Evolutionary conservation across 305 asterid genomes (phyloP).

Genomic region (Solanum chacoense): DNA sequence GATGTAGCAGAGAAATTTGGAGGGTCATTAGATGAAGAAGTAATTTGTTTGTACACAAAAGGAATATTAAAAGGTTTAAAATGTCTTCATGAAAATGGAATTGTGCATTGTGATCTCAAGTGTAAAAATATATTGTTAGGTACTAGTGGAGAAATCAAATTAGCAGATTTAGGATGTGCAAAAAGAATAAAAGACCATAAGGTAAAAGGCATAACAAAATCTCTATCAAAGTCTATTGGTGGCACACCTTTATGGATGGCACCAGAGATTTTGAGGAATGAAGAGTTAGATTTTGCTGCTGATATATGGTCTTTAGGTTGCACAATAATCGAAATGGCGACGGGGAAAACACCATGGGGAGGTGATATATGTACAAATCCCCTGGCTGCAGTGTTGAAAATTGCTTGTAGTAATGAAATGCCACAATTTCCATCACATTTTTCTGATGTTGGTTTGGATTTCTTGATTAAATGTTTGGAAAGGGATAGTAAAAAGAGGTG

Average conservation of each 20-base stretch:
- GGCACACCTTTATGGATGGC: constrained; percentile 76
- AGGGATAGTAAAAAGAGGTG: constrained; percentile 37
- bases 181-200: neutral
- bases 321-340: constrained; percentile 54
- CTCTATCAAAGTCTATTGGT: constrained; percentile 10
- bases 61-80: constrained; percentile 35
- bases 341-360: constrained; percentile 46
- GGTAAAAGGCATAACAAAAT: neutral
- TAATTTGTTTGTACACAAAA: constrained; percentile 34
- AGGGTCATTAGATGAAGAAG: constrained; percentile 33
- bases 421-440: constrained; percentile 35
- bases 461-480: constrained; percentile 35
- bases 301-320: constrained; percentile 66
- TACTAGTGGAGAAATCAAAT: constrained; percentile 29
- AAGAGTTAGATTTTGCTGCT: constrained; percentile 18
- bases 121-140: constrained; percentile 40
- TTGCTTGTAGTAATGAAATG: constrained; percentile 25
- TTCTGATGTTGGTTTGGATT: constrained; percentile 39
- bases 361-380: constrained; percentile 15
- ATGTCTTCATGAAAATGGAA: constrained; percentile 29
- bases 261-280: constrained; percentile 40
- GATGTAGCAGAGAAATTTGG: constrained; percentile 39
- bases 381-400: constrained; percentile 23
- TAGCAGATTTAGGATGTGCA: constrained; percentile 59
- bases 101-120: constrained; percentile 51